These are phyloP conservation scores for Sarocladium strictum DNA, from an alignment of 2,329 filamentous ascomycete species.

Conservation along the genomic window DNA sequence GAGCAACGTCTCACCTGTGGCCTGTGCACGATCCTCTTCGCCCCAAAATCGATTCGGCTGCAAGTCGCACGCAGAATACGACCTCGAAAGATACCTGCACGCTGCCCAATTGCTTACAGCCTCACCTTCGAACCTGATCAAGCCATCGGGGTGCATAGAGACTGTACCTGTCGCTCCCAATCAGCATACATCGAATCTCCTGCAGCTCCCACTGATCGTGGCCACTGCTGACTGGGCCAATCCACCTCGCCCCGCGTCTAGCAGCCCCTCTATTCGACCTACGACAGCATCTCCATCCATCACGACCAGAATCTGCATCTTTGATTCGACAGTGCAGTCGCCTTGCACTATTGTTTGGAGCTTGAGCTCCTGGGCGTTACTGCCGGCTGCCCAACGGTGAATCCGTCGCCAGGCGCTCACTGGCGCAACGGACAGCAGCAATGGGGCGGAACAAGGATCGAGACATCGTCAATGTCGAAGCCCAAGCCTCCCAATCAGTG, in stretches of 20 bases:
- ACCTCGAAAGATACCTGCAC: neutral
- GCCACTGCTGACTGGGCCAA: neutral
- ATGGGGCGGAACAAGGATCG: neutral
- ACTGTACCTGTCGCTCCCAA: no score
- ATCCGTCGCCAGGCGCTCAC: neutral
- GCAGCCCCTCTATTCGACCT: neutral
- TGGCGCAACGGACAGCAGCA: neutral
- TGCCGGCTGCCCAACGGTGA: neutral
- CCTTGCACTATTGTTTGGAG: neutral
- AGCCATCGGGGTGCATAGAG: no score
- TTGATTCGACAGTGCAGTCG: conserved; percentile 4
- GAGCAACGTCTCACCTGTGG: neutral
- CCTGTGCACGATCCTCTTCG: neutral
- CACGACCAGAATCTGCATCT: conserved; percentile 3
- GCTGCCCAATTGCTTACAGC: conserved; percentile 3
- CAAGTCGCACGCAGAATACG: neutral
- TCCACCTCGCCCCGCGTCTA: neutral
- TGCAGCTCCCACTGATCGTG: conserved; percentile 3
- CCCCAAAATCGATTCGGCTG: neutral
- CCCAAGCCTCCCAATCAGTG: conserved; percentile 2
- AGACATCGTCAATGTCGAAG: neutral
- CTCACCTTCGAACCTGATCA: neutral
- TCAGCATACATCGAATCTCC: neutral
- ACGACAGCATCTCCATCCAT: neutral
- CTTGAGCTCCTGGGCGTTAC: neutral